Evolutionary conservation across 1,284 basidiomycete species (phyloP), one percentile per base, ranked within the genome.

Genomic region (Exobasidium cylindrosporum): DNA sequence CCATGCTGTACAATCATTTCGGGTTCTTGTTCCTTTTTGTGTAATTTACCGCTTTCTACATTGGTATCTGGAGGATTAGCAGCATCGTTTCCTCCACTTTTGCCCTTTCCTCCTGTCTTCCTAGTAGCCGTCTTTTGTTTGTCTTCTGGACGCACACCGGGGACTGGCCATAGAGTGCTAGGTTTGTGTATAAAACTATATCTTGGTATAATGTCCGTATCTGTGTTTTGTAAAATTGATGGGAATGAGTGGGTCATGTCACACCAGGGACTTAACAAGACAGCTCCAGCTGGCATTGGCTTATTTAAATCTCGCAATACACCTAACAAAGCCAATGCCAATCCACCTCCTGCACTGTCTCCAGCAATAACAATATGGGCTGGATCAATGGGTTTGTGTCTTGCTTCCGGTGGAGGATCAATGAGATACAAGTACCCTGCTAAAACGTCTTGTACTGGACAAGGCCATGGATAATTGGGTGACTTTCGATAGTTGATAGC

Each of bases 201-300:
- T 0, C 81, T 81, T 0, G 83, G 83, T 13, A 94, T 86, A 53
- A 94, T 61, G 89, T 78, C 77, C 6, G 71, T 94, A 4, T 86
- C 84, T 0, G 91, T 92, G 78, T 97, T 97, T 54, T 85, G 83
- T 73, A 91, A 84, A 50, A 96, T 86, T 63, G 90, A 93, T 0
- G 91, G 91, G 79, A 97, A 97, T 0, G 90, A 93, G 79, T 98
- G 95, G 0, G 92, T 94, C 54, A 97, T 81, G 80, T 97, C 94
- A 78, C 89, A 90, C 70, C 71, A 75, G 0, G 92, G 92, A 30
- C 90, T 92, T 66, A 95, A 88, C 30, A 93, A 82, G 3, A 92
- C 84, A 1, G 86, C 14, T 5, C 91, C 93, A 1, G 92, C 91
- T 0, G 94, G 95, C 53, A 86, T 72, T 1, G 92, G 92, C 26